Conservation (phyloP, 371 early-diverging fungal species). For the Rhizopus microsporus region DNA sequence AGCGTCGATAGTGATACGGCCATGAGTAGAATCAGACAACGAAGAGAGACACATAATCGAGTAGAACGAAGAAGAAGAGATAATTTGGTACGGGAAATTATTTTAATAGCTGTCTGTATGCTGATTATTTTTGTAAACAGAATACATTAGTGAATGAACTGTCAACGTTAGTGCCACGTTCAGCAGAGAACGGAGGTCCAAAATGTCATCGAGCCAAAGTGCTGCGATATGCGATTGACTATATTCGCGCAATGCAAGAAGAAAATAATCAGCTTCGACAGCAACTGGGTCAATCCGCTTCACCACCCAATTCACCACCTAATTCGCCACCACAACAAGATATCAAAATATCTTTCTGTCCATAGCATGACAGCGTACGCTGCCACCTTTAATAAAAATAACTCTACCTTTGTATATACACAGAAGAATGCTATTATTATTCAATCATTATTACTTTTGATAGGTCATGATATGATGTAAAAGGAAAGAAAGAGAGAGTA, state of each 20-base stretch:
- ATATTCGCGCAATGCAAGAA: constrained; percentile 19
- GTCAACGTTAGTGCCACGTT: constrained; percentile 23
- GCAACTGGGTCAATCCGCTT: constrained; percentile 18
- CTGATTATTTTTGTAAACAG: constrained; percentile 3
- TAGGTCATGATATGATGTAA: too few relatives aligned
- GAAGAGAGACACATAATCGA: constrained; percentile 59
- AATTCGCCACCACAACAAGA: background rate
- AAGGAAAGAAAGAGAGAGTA: too few relatives aligned
- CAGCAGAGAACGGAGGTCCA: constrained; percentile 19
- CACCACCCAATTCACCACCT: background rate
- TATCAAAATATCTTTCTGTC: too few relatives aligned
- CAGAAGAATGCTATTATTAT: background rate
- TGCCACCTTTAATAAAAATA: too few relatives aligned
- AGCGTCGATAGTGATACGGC: constrained; percentile 57
- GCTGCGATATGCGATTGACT: constrained; percentile 28
- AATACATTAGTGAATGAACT: constrained; percentile 25
- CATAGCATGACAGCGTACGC: too few relatives aligned
- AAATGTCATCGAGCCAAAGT: constrained; percentile 32
- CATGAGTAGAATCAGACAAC: constrained; percentile 54
- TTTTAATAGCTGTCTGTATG: background rate
- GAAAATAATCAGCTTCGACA: constrained; percentile 20
- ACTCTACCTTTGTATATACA: background rate
- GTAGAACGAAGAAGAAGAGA: constrained; percentile 61
- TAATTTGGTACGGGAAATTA: constrained; percentile 17
- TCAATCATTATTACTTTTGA: background rate